A percentile compares a stretch with the other conserved stretches of the same genome.
These are phyloP conservation scores for Eucalyptus decipiens DNA, from an alignment of 345 rosid genomes.

Conservation along the genomic window DNA sequence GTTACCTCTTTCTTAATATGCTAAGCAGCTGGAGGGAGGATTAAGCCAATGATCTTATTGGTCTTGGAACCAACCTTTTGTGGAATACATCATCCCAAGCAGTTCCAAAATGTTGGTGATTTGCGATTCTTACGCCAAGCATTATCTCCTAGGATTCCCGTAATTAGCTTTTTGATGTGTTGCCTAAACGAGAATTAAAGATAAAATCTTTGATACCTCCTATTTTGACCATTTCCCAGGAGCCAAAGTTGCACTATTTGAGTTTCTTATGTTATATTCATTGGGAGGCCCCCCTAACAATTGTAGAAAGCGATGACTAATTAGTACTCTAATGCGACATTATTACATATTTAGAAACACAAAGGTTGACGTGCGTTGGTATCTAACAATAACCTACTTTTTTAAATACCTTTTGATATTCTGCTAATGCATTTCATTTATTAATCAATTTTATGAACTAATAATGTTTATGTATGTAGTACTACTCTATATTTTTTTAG, in stretches of 20 bases:
- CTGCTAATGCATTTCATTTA: background rate
- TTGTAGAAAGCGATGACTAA: background rate
- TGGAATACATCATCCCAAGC: conserved; percentile 5
- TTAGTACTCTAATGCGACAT: background rate
- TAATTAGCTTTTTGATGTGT: background rate
- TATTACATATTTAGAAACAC: background rate
- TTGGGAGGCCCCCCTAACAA: background rate
- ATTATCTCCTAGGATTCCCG: conserved; percentile 9
- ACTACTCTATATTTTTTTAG: background rate
- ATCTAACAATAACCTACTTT: background rate
- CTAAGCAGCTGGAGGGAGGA: conserved; percentile 30
- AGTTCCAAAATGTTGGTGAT: background rate
- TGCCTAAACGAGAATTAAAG: conserved; percentile 4
- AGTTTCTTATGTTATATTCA: background rate
- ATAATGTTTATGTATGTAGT: background rate
- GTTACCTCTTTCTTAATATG: conserved; percentile 3
- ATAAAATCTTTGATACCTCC: background rate
- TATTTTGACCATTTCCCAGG: background rate
- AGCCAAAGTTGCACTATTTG: background rate
- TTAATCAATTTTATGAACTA: background rate
- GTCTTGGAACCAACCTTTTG: background rate
- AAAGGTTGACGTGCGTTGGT: background rate
- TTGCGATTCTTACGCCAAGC: background rate
- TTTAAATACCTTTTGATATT: background rate
- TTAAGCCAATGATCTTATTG: background rate